Conservation (phyloP, 192 early-diverging fungal genomes). For the Coemansia asiatica region DNA sequence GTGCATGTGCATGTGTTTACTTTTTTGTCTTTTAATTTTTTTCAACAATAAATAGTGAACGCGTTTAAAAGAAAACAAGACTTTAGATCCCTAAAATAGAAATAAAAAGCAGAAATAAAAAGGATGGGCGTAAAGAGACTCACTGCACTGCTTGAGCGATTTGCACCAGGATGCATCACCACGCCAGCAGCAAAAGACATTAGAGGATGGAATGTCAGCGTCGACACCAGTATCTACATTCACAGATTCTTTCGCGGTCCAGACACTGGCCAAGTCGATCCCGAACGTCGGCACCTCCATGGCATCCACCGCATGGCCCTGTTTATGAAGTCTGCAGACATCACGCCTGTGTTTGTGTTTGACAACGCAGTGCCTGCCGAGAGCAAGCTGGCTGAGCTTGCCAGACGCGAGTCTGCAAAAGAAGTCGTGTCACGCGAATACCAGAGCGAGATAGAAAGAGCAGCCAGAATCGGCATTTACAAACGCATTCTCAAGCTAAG, state of each 20-base stretch:
- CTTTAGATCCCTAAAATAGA: slow-evolving; percentile 2
- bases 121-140: slow-evolving; percentile 64
- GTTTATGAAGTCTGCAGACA: slow-evolving; percentile 53
- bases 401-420: not conserved
- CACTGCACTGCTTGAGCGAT: slow-evolving; percentile 55
- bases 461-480: slow-evolving; percentile 20
- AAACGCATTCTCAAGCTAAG: slow-evolving; percentile 9
- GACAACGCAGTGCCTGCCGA: slow-evolving; percentile 57
- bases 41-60: not conserved
- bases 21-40: not conserved
- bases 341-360: slow-evolving; percentile 72
- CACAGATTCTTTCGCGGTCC: slow-evolving; percentile 56
- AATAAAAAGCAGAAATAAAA: not conserved
- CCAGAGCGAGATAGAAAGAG: slow-evolving; percentile 20
- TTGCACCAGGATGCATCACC: slow-evolving; percentile 54
- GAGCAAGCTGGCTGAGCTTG: slow-evolving; percentile 58
- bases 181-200: slow-evolving; percentile 35
- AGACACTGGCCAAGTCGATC: slow-evolving; percentile 37
- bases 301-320: slow-evolving; percentile 61
- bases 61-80: not conserved
- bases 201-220: slow-evolving; percentile 48
- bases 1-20: not conserved
- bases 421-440: slow-evolving; percentile 6
- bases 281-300: slow-evolving; percentile 56
- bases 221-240: slow-evolving; percentile 61